phyloP scores from a whole-genome alignment of 2,329 filamentous ascomycete species.

The Aspergillus sp. region DNA sequence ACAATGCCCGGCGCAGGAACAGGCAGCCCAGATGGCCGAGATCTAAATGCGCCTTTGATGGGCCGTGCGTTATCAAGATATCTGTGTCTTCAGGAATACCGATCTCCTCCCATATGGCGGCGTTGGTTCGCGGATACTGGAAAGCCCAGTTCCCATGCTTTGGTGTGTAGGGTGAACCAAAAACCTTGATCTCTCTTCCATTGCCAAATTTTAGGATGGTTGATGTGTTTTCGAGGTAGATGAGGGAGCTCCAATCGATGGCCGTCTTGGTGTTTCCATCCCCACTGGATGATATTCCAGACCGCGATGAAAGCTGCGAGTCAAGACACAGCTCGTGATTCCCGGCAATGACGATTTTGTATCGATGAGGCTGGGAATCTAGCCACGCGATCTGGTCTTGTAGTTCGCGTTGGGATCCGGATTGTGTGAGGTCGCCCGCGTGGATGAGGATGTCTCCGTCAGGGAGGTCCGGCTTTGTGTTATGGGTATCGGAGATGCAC shows the following conservation, averaged over 20 bases:
- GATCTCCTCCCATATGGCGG: conserved; percentile 48
- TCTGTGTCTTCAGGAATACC: conserved; percentile 68
- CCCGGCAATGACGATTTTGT: conserved; percentile 77
- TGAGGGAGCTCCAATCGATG: conserved; percentile 63
- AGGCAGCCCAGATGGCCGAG: conserved; percentile 59
- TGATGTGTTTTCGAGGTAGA: conserved; percentile 69
- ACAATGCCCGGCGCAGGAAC: conserved; percentile 64
- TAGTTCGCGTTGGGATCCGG: conserved; percentile 66
- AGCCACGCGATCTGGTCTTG: conserved; percentile 78
- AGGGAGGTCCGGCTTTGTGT: conserved; percentile 20
- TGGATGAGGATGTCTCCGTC: conserved; percentile 43
- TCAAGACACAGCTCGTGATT: conserved; percentile 66
- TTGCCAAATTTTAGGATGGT: conserved; percentile 49
- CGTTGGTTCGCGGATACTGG: conserved; percentile 56
- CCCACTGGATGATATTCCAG: not conserved
- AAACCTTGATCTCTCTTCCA: conserved; percentile 62
- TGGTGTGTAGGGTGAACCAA: conserved; percentile 74
- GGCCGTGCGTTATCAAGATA: conserved; percentile 74
- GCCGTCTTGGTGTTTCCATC: conserved; percentile 40
- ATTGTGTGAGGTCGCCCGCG: conserved; percentile 51
- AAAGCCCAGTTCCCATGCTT: conserved; percentile 72
- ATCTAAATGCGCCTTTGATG: conserved; percentile 67
- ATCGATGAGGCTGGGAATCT: conserved; percentile 62
- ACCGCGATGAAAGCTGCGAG: not conserved
- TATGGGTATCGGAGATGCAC: conserved; percentile 33